Evolutionary conservation across 2,329 filamentous ascomycete species (phyloP).

Genomic region (Fusarium floridanum): DNA sequence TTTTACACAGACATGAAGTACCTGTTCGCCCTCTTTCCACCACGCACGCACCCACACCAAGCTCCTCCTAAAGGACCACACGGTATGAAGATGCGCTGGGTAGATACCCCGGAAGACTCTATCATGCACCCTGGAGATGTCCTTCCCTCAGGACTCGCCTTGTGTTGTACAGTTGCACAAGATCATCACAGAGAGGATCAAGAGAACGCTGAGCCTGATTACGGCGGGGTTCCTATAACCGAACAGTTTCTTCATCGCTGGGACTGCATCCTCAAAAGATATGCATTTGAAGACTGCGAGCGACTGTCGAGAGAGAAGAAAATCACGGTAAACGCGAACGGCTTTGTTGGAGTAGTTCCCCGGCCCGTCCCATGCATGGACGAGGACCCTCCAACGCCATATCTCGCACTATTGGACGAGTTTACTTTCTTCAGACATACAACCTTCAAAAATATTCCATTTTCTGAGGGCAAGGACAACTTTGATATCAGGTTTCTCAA

Average conservation of each 20-base stretch:
- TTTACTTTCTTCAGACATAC: neutral
- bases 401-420: neutral
- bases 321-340: too few relatives aligned
- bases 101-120: neutral
- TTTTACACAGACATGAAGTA: conserved; percentile 6
- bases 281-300: neutral
- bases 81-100: neutral
- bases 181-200: neutral
- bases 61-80: neutral
- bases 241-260: conserved; percentile 1
- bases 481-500: neutral
- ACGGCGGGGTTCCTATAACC: neutral
- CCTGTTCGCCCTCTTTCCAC: conserved; percentile 5
- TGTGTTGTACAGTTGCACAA: neutral
- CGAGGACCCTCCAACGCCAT: neutral
- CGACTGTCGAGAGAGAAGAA: neutral
- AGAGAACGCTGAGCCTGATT: neutral
- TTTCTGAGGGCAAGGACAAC: conserved; percentile 4
- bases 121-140: neutral
- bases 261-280: neutral
- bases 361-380: neutral
- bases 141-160: neutral
- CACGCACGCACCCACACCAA: neutral
- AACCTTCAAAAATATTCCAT: neutral
- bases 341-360: neutral